Evolutionary conservation across 768 basidiomycete genomes (phyloP).

Genomic region (Lactifluus subvellereus): DNA sequence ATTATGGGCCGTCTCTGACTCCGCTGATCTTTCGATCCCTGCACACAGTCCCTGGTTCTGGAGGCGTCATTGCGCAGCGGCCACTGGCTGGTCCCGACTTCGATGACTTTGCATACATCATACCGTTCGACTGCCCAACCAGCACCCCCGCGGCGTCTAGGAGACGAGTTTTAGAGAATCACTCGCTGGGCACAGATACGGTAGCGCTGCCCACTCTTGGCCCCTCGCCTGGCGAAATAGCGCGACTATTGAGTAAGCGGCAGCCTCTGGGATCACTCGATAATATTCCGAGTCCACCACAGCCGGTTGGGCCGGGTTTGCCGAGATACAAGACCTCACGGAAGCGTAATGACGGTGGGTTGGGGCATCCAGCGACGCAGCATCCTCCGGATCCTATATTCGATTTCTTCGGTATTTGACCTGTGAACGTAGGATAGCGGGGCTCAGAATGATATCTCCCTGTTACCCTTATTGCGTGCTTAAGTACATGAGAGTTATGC

Average conservation of each 20-base stretch:
- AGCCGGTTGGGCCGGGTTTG: no score
- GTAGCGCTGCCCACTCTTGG: background rate
- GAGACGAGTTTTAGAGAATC: background rate
- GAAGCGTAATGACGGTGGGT: no score
- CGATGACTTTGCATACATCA: background rate
- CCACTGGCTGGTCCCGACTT: background rate
- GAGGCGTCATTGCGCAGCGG: background rate
- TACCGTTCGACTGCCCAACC: background rate
- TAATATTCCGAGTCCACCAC: background rate
- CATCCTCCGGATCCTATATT: no score
- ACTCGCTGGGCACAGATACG: background rate
- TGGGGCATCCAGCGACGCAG: no score
- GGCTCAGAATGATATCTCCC: no score
- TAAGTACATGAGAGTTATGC: no score
- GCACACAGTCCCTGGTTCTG: constrained; percentile 22
- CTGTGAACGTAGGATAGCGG: no score
- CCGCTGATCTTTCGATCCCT: constrained; percentile 22
- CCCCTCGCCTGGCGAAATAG: background rate
- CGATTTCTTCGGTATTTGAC: no score
- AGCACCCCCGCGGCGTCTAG: constrained; percentile 1
- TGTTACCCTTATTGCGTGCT: no score
- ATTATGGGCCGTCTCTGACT: background rate
- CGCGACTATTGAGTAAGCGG: background rate
- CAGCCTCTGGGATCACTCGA: background rate
- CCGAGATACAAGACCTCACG: no score